These are phyloP conservation scores for Rhododendron ferrugineum DNA, from an alignment of 148 eudicot species.

Conservation along the genomic window DNA sequence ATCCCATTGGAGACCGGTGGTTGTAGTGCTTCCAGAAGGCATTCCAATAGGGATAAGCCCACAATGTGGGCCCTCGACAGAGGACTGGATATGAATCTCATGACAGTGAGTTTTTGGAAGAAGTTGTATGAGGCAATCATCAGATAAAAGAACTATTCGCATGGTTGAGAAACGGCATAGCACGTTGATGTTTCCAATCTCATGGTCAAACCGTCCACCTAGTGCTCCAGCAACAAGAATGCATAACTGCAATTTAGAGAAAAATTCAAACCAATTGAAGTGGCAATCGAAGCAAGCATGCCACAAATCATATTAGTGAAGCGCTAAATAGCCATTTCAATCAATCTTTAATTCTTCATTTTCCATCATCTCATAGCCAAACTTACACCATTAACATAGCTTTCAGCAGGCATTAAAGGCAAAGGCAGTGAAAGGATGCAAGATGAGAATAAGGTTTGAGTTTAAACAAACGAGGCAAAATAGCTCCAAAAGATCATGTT, in stretches of 20 bases:
- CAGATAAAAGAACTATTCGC: slow-evolving; percentile 69
- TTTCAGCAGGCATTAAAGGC: neutral
- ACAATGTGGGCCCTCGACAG: slow-evolving; percentile 91
- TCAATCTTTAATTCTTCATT: neutral
- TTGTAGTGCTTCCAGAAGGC: slow-evolving; percentile 55
- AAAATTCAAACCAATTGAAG: neutral
- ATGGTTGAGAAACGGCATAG: slow-evolving; percentile 57
- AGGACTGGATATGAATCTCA: slow-evolving; percentile 54
- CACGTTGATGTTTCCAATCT: slow-evolving; percentile 83
- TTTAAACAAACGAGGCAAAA: neutral
- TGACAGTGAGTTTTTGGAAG: slow-evolving; percentile 73
- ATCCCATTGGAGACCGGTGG: slow-evolving; percentile 88
- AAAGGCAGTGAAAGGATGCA: slow-evolving; percentile 3
- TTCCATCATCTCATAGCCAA: neutral
- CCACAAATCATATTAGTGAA: neutral
- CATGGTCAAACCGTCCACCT: slow-evolving; percentile 97
- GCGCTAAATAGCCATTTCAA: neutral
- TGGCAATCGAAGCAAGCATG: neutral
- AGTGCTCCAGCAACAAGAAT: slow-evolving; percentile 86
- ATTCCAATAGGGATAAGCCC: slow-evolving; percentile 76
- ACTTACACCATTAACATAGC: neutral
- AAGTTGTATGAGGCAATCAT: slow-evolving; percentile 82
- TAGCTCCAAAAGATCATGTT: neutral
- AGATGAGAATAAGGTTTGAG: neutral
- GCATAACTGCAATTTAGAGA: slow-evolving; percentile 49